Conservation (phyloP, 352 stramenopile species). For the Globisporangium mamillatum region DNA sequence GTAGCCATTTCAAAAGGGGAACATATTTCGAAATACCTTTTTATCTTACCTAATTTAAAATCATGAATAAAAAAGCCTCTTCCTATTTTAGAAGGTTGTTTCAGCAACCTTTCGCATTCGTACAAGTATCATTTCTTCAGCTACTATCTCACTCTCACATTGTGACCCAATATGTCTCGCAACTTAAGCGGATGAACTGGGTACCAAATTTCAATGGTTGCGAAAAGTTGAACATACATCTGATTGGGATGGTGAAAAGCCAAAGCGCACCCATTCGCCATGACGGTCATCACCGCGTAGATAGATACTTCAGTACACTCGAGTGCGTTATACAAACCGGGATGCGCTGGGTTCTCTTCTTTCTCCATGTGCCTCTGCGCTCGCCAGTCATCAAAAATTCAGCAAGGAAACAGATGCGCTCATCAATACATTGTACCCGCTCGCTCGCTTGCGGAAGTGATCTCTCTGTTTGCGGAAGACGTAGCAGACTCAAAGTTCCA, state of each 20-base stretch:
- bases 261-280: not conserved
- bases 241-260: no score
- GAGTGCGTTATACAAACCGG: not conserved
- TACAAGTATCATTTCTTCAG: not conserved
- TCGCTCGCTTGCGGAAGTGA: not conserved
- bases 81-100: not conserved
- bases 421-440: not conserved
- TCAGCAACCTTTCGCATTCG: not conserved
- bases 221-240: not conserved
- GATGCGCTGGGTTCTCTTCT: not conserved
- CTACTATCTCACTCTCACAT: no score
- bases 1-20: not conserved
- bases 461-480: not conserved
- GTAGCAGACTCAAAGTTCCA: not conserved
- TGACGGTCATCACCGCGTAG: not conserved
- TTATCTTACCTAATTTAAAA: not conserved
- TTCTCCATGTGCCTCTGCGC: not conserved
- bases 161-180: not conserved
- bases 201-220: not conserved
- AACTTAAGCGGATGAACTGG: not conserved
- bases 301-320: not conserved
- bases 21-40: not conserved
- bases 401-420: not conserved
- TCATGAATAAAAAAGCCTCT: not conserved
- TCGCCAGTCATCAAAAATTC: not conserved